Evolutionary conservation across 441 rosid genomes (phyloP), one percentile per base, ranked within the genome.

Genomic region (Populus trichocarpa): DNA sequence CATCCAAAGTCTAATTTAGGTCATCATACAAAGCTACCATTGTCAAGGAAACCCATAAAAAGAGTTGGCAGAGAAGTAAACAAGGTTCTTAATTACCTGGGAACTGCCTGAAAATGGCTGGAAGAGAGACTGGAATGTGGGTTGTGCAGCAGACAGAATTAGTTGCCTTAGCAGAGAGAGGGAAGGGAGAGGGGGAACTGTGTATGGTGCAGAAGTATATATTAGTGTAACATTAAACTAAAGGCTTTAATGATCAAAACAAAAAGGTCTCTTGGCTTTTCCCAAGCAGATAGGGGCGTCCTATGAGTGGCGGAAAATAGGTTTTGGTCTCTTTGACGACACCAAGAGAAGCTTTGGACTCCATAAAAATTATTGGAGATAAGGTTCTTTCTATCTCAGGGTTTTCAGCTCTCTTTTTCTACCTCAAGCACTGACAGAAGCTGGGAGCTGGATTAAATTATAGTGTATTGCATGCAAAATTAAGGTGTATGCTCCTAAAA

Each of bases 271-370:
- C 67, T 74, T 88, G 93, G 90, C 94, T 83, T 88, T 90, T 91
- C 82, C 88, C 79, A 18, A 82, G 78, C 57, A 85, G 96, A 93
- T 93, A 93, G 96, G 99, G 99, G 91, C 86, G 82, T 23, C 75
- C 67, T 77, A 71, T 83, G 93, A 77, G 94, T 87, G 96, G 96
- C 53, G 87, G 87, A 87, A 82, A 91, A 50, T 86, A 33, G 82
- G 38, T 75, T 76, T 73, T 81, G 83, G 85, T 67, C 87, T 80
- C 86, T 82, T 82, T 28, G 30, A 28, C 30, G 30, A 28, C 30
- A 28, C 30, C 30, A 28, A 28, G 30, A 28, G 30, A 28, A 28
- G 30, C 30, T 28, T 1, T 28, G 30, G 30, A 28, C 30, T 28
- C 3, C 30, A 28, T 28, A 28, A 28, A 28, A 28, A 2, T 28